phyloP scores from a whole-genome alignment of 2,329 filamentous ascomycete species.

The Arthroderma sp. region DNA sequence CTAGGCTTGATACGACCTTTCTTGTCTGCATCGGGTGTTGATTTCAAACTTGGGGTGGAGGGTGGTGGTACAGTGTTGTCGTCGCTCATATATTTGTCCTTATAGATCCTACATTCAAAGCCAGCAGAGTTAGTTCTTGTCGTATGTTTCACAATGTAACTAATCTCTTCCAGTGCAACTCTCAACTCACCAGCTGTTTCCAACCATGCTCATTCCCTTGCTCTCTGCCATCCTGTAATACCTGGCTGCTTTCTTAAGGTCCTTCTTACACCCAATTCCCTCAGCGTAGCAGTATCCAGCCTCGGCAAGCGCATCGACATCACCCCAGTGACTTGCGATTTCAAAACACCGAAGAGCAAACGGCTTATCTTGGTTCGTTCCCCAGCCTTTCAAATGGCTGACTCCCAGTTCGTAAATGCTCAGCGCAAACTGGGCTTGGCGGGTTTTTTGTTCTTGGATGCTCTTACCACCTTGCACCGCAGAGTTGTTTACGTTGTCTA shows the following conservation, averaged over 20 bases:
- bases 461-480: constrained; percentile 45
- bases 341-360: constrained; percentile 89
- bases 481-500: constrained; percentile 58
- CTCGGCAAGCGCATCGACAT: constrained; percentile 85
- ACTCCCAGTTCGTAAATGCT: constrained; percentile 95
- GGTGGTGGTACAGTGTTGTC: constrained; percentile 25
- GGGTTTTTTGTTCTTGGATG: constrained; percentile 59
- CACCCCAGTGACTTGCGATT: constrained; percentile 90
- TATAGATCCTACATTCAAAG: constrained; percentile 66
- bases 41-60: constrained; percentile 5
- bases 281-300: constrained; percentile 94
- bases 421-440: constrained; percentile 84
- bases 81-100: constrained; percentile 74
- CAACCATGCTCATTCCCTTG: constrained; percentile 93
- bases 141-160: constrained; percentile 2
- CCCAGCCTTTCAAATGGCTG: constrained; percentile 97
- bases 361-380: constrained; percentile 79
- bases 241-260: constrained; percentile 82
- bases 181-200: constrained; percentile 79
- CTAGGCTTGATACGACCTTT: constrained; percentile 64
- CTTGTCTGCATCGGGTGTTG: constrained; percentile 28
- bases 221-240: constrained; percentile 84
- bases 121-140: constrained; percentile 7
- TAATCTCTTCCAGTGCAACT: constrained; percentile 1
- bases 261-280: constrained; percentile 87